These are phyloP conservation scores for Wilcoxina mikolae DNA, from an alignment of 495 filamentous ascomycete species.

Conservation along the genomic window DNA sequence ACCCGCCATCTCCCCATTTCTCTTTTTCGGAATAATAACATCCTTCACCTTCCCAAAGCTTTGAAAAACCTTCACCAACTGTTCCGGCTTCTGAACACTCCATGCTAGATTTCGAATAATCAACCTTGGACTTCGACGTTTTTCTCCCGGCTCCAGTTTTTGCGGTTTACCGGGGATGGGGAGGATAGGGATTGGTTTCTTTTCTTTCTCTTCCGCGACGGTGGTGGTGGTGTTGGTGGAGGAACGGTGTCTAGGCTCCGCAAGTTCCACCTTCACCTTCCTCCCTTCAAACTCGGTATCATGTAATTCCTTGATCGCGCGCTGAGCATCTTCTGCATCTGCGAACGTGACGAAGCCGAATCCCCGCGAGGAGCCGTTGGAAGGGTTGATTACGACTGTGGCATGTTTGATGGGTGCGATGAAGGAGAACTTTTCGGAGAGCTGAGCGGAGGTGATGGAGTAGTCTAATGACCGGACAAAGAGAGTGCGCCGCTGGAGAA, in stretches of 20 bases:
- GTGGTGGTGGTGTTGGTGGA: conserved; percentile 33
- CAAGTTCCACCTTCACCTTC: conserved; percentile 72
- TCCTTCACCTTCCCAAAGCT: conserved; percentile 82
- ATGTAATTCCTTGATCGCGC: conserved; percentile 64
- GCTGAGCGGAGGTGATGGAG: conserved; percentile 60
- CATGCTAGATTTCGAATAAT: conserved; percentile 94
- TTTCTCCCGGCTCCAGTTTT: conserved; percentile 28
- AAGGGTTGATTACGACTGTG: conserved; percentile 63
- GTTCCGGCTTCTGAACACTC: conserved; percentile 76
- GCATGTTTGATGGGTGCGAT: conserved; percentile 90
- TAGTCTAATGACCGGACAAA: conserved; percentile 80
- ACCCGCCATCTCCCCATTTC: conserved; percentile 42
- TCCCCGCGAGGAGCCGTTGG: conserved; percentile 71
- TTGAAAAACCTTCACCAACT: conserved; percentile 60
- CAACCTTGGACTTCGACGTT: conserved; percentile 50
- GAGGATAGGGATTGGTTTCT: conserved; percentile 27
- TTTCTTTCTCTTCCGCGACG: conserved; percentile 32
- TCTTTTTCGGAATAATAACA: conserved; percentile 62
- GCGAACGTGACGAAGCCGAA: conserved; percentile 96
- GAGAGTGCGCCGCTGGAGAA: conserved; percentile 45
- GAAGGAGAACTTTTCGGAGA: conserved; percentile 82
- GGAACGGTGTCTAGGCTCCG: conserved; percentile 68
- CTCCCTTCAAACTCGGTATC: conserved; percentile 57
- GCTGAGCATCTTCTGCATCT: conserved; percentile 74
- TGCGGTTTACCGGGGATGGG: neutral